phyloP scores from a whole-genome alignment of 140 eudicot genomes.

The Anethum foeniculum region DNA sequence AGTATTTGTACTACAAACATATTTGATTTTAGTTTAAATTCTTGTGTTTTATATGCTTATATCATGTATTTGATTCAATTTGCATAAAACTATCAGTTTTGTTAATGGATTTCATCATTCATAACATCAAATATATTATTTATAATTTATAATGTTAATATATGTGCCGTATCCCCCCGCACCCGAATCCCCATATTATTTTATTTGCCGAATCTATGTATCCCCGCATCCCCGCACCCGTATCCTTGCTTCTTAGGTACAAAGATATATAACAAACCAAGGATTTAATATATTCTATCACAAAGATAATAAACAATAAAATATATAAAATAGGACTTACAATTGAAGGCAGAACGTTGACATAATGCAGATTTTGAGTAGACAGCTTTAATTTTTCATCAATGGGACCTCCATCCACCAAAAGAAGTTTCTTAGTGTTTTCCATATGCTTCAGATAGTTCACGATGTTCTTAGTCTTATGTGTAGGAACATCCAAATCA shows the following conservation, averaged over 20 bases:
- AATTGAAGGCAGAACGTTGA: constrained; percentile 69
- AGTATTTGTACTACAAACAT: no score
- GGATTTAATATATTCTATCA: constrained; percentile 6
- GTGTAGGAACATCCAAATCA: constrained; percentile 72
- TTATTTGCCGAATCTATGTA: no score
- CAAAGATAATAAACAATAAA: neutral
- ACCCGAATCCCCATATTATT: no score
- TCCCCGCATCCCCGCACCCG: no score
- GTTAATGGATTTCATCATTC: no score
- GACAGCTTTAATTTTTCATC: constrained; percentile 70
- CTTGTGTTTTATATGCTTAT: no score
- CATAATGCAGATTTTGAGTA: constrained; percentile 77
- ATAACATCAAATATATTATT: no score
- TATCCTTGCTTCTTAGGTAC: neutral
- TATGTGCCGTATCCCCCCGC: no score
- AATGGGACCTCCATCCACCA: constrained; percentile 80
- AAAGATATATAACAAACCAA: neutral
- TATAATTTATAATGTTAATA: no score
- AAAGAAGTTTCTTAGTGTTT: constrained; percentile 50
- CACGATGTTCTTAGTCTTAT: constrained; percentile 85
- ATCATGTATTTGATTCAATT: no score
- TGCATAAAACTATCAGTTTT: no score
- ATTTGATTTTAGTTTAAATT: no score
- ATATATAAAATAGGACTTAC: constrained; percentile 38
- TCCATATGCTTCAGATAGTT: constrained; percentile 60